Base-by-base conservation (phyloP, 495 filamentous ascomycete species). In the Penicillium parvum region DNA sequence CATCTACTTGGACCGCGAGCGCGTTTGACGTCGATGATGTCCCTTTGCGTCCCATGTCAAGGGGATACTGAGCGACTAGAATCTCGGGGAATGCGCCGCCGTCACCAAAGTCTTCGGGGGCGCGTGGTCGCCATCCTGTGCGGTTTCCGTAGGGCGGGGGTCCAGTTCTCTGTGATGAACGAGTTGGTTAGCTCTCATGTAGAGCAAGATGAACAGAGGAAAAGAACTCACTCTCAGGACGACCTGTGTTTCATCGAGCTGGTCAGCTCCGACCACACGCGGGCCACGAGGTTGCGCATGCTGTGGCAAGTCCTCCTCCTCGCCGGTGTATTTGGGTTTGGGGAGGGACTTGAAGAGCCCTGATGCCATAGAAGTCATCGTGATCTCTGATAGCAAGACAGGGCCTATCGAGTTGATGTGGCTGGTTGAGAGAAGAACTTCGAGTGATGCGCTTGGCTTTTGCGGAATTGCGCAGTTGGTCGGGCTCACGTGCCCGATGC, bases 11-110 rank as follows among this genome's bases (percentile, higher is more conserved):
- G 18, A 97, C 74, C 7, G 89, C 84, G 21, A 98, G 81, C 34
- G 91, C 89, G 63, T 95, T 97, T 37, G 86, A 90, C 5, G 72
- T 83, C 3, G 76, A 74, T 1, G 83, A 68, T 12, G 76, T 71
- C 21, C 69, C 68, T 64, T 90, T 91, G 42, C 85, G 78, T 25
- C 92, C 94, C 90, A 96, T 94, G 45, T 91, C 85, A 23, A 94
- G 82, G 30, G 91, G 91, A 59, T 98, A 98, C 55, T 98, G 92
- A 18, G 91, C 92, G 33, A 97, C 79, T 17, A 85, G 82, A 32
- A 98, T 83, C 63, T 98, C 92, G 23, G 92, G 90, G 65, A 97
- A 98, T 35, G 91, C 90, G 55, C 92, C 92, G 43, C 92, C 92
- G 72, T 97, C 90, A 54, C 86, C 90, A 68, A 87, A 97, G 66